Evolutionary conservation across 192 early-diverging fungal genomes (phyloP).

Genomic region (Chytriomyces sp.): DNA sequence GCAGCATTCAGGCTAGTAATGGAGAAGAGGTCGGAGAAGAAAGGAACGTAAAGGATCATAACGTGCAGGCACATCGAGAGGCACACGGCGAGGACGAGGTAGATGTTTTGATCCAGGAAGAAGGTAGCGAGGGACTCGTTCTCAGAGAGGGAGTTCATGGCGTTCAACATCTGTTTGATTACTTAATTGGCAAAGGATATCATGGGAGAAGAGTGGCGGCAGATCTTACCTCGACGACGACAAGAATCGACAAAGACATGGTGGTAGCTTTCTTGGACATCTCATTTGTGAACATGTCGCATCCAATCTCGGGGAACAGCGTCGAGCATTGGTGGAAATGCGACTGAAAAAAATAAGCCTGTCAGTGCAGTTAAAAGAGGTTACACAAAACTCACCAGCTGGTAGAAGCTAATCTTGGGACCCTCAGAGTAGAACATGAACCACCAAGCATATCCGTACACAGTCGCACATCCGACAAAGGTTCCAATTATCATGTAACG

Average conservation of each 20-base stretch:
- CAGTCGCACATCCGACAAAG: conserved; percentile 91
- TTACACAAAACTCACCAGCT: conserved; percentile 71
- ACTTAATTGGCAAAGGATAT: not conserved
- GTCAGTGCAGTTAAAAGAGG: too few relatives aligned
- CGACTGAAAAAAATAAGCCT: conserved; percentile 53
- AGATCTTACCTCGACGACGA: not conserved
- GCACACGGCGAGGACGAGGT: conserved; percentile 78
- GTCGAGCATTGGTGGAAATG: conserved; percentile 89
- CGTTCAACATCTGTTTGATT: conserved; percentile 90
- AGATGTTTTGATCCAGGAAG: conserved; percentile 87
- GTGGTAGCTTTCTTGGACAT: conserved; percentile 89
- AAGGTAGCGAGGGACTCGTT: conserved; percentile 91
- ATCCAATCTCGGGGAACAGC: conserved; percentile 90
- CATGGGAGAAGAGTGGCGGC: not conserved
- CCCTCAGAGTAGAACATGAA: conserved; percentile 91
- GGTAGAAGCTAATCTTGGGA: conserved; percentile 84
- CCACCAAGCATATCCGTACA: conserved; percentile 99
- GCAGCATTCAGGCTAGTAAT: conserved; percentile 82
- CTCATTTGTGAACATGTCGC: conserved; percentile 82
- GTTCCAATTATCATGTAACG: conserved; percentile 90
- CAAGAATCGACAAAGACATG: conserved; percentile 88
- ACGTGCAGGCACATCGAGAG: conserved; percentile 94
- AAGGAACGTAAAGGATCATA: conserved; percentile 95
- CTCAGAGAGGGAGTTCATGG: conserved; percentile 91
- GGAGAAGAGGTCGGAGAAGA: conserved; percentile 87